These are phyloP conservation scores for Kwoniella botswanensis DNA, from an alignment of 768 basidiomycete species.

Conservation along the genomic window DNA sequence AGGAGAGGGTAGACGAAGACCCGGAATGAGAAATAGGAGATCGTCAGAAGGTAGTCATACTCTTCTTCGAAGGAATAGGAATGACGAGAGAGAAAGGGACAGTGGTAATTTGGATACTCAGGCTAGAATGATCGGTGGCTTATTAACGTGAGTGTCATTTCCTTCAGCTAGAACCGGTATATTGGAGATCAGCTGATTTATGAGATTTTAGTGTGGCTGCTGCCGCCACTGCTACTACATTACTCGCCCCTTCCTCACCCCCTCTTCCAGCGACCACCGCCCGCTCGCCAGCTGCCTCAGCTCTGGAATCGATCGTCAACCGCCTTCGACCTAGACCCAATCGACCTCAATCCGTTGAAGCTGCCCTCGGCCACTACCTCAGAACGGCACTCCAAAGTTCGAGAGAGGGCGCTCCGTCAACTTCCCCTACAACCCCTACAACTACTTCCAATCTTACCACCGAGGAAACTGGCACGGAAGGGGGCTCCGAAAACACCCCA, in stretches of 20 bases:
- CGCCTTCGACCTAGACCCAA: constrained; percentile 35
- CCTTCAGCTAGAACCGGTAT: neutral
- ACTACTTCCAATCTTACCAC: constrained; percentile 52
- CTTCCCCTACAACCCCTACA: constrained; percentile 1
- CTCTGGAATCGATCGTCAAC: constrained; percentile 33
- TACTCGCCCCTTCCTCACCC: constrained; percentile 65
- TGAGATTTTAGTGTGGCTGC: constrained; percentile 72
- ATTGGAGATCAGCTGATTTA: neutral
- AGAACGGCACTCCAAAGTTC: constrained; percentile 46
- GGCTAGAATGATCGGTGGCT: constrained; percentile 47
- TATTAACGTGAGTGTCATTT: constrained; percentile 39
- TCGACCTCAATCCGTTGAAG: constrained; percentile 34
- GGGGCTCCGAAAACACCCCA: neutral
- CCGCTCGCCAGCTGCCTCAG: constrained; percentile 55
- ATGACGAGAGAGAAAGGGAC: constrained; percentile 15
- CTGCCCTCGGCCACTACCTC: constrained; percentile 62
- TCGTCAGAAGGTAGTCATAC: constrained; percentile 19
- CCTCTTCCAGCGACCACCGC: constrained; percentile 63
- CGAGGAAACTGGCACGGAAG: neutral
- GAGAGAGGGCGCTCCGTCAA: constrained; percentile 19
- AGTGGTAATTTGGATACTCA: constrained; percentile 37
- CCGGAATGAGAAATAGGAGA: constrained; percentile 15
- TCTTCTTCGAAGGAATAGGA: neutral
- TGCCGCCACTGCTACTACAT: constrained; percentile 86
- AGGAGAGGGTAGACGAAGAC: constrained; percentile 5